Conservation (phyloP, 139 green algal species). For the Picochlorum sp. region DNA sequence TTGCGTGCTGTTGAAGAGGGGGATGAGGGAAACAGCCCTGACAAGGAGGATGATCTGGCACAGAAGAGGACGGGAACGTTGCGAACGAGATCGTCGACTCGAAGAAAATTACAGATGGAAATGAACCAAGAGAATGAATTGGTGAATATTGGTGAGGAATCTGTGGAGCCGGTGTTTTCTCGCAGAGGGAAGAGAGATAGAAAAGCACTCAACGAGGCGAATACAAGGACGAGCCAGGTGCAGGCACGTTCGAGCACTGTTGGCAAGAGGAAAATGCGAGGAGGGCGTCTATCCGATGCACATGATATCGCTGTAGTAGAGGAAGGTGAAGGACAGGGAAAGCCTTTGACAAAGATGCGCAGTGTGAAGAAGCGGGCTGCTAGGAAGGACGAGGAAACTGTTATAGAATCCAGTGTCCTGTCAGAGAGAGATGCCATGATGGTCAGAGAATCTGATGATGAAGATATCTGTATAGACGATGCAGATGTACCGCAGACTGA, state of each 20-base stretch:
- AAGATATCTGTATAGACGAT: background rate
- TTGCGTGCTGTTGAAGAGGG: background rate
- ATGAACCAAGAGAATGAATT: too few species aligned
- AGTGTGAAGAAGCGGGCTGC: background rate
- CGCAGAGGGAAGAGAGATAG: too few species aligned
- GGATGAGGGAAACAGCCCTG: background rate
- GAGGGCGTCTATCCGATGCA: background rate
- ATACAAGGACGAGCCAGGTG: too few species aligned
- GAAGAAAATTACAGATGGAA: background rate
- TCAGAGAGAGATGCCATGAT: conserved; percentile 6
- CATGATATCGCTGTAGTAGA: background rate
- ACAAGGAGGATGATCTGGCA: background rate
- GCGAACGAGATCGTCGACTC: background rate
- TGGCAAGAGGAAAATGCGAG: background rate
- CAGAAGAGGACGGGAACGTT: background rate
- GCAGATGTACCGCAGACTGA: background rate
- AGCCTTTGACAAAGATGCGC: background rate
- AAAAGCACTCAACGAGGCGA: too few species aligned
- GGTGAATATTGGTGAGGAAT: too few species aligned
- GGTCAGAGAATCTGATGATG: background rate
- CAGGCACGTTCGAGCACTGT: background rate
- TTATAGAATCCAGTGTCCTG: conserved; percentile 1
- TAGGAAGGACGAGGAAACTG: background rate
- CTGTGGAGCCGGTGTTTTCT: too few species aligned
- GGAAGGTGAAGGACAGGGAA: conserved; percentile 23